A percentile compares a stretch with the other conserved stretches of the same genome.
These are phyloP conservation scores for Brassica balearica DNA, from an alignment of 441 rosid species.

Conservation along the genomic window DNA sequence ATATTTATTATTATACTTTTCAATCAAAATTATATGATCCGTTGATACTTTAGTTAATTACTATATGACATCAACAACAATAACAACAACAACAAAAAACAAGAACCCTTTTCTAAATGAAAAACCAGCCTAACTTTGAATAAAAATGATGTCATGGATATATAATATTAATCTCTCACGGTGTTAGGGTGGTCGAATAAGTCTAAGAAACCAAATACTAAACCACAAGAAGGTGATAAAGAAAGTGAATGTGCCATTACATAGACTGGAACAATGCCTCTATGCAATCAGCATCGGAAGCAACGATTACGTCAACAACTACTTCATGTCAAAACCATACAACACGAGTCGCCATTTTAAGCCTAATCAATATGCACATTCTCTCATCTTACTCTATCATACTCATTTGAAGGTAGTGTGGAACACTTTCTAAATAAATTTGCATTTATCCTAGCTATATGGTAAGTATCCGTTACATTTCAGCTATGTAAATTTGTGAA, in stretches of 20 bases:
- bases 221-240: conserved; percentile 45
- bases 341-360: conserved; percentile 35
- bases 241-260: conserved; percentile 20
- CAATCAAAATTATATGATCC: neutral
- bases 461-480: neutral
- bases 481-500: neutral
- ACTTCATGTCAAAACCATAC: conserved; percentile 51
- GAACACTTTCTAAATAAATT: neutral
- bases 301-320: conserved; percentile 67
- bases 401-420: conserved; percentile 48
- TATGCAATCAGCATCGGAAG: conserved; percentile 57
- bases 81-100: neutral
- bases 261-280: conserved; percentile 50
- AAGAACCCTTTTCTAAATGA: neutral
- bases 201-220: conserved; percentile 53
- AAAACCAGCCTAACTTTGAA: neutral
- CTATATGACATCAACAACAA: neutral
- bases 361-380: conserved; percentile 47
- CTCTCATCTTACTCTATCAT: conserved; percentile 48
- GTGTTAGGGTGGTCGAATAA: conserved; percentile 52
- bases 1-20: neutral
- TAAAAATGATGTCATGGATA: neutral
- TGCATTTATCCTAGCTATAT: neutral
- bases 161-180: neutral
- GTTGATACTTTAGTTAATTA: conserved; percentile 2